These are phyloP conservation scores for Boletus pseudopeckii DNA, from an alignment of 768 basidiomycete genomes.

Conservation along the genomic window DNA sequence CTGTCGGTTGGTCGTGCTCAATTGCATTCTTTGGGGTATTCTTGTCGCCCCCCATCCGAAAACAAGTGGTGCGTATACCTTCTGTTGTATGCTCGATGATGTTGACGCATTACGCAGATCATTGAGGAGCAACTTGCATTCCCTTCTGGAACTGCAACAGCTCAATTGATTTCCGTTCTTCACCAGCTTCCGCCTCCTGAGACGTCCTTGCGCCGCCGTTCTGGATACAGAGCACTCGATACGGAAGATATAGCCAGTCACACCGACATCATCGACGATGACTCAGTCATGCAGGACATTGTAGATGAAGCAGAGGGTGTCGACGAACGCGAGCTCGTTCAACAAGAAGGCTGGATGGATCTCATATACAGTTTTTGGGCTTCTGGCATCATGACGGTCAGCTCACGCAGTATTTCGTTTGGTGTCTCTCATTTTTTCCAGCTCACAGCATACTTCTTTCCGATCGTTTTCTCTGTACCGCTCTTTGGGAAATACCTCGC, in stretches of 20 bases:
- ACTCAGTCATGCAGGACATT: constrained; percentile 21
- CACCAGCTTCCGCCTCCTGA: constrained; percentile 73
- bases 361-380: constrained; percentile 75
- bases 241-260: constrained; percentile 32
- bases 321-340: constrained; percentile 46
- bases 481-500: constrained; percentile 83
- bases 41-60: constrained; percentile 88
- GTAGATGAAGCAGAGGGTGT: constrained; percentile 23
- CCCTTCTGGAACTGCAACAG: constrained; percentile 94
- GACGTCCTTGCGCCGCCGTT: constrained; percentile 49
- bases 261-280: not conserved
- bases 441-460: constrained; percentile 88
- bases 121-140: constrained; percentile 93
- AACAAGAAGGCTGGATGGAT: constrained; percentile 71
- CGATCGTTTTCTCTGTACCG: constrained; percentile 82
- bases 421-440: constrained; percentile 29
- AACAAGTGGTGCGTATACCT: constrained; percentile 73
- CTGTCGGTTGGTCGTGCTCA: constrained; percentile 84
- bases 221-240: constrained; percentile 48
- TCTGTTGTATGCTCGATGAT: not conserved
- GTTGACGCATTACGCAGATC: constrained; percentile 48
- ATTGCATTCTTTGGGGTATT: constrained; percentile 99
- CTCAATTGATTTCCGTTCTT: constrained; percentile 88
- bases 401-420: constrained; percentile 17
- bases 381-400: constrained; percentile 74